Evolutionary conservation across 805 yeast genomes (phyloP), one percentile per base, ranked within the genome.

Genomic region (Teunomyces kruisii): DNA sequence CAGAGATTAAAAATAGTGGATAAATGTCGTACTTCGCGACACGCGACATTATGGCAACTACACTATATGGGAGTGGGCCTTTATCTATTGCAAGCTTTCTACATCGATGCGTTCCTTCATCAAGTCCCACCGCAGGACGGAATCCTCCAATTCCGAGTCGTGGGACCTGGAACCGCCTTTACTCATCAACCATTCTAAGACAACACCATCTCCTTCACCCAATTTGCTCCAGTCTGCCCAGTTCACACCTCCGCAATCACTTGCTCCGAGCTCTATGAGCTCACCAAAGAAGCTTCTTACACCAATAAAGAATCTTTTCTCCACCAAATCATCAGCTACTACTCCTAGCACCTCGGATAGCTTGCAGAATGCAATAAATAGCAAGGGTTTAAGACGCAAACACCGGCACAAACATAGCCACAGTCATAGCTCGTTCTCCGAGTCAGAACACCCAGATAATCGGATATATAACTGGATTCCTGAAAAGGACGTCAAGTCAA

Each of bases 211-310:
- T 9, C 39, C 44, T 9, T 43, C 44, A 6, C 48, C 48, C 27
- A 30, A 22, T 9, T 14, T 42, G 13, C 24, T 32, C 13, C 44
- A 35, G 26, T 31, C 36, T 9, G 43, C 45, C 5, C 50, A 40
- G 31, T 45, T 45, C 36, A 42, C 48, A 7, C 43, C 47, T 13
- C 43, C 46, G 27, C 39, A 26, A 24, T 14, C 42, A 7, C 35
- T 31, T 6, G 28, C 32, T 4, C 9, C 35, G 7, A 39, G 35
- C 42, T 17, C 50, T 2, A 24, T 45, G 10, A 46, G 48, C 38
- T 59, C 64, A 10, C 65, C 65, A 14, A 60, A 61, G 41, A 58
- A 58, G 47, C 55, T 61, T 28, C 46, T 61, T 29, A 59, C 62
- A 2, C 65, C 65, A 12, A 61, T 61, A 29, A 58, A 56, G 51